Evolutionary conservation across 495 filamentous ascomycete species (phyloP).

Genomic region (Penicillium fimorum): DNA sequence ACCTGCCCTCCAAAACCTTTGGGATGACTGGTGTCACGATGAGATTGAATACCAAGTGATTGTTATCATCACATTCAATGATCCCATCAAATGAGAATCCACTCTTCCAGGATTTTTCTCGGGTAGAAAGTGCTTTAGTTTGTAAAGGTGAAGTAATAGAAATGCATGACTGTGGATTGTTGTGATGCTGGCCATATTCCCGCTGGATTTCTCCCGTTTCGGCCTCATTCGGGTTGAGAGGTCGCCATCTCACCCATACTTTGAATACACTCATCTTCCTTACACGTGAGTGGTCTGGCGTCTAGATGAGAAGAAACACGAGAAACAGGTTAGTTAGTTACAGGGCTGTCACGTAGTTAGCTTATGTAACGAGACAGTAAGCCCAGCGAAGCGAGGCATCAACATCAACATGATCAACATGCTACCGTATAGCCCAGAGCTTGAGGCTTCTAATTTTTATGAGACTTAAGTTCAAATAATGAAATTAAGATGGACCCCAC

Average conservation of each 20-base stretch:
- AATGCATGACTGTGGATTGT: background rate
- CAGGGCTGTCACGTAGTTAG: background rate
- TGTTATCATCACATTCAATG: conserved; percentile 13
- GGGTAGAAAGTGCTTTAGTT: background rate
- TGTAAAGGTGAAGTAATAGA: background rate
- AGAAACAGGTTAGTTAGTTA: no score
- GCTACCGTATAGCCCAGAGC: background rate
- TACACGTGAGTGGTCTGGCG: background rate
- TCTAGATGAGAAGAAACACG: background rate
- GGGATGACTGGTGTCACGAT: conserved; percentile 11
- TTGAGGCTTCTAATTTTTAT: background rate
- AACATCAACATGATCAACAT: background rate
- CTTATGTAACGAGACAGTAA: background rate
- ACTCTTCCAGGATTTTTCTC: conserved; percentile 15
- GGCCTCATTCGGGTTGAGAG: background rate
- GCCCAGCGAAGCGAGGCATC: background rate
- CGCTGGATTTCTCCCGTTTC: conserved; percentile 2
- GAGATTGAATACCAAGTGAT: conserved; percentile 6
- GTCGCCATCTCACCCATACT: conserved; percentile 11
- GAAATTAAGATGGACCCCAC: background rate
- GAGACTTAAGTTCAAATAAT: background rate
- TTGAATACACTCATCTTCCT: conserved; percentile 3
- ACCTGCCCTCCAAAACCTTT: conserved; percentile 5
- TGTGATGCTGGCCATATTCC: background rate
- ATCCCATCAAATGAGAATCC: conserved; percentile 8